phyloP scores from a whole-genome alignment of 2,329 filamentous ascomycete species.

The Aureobasidium sp. region DNA sequence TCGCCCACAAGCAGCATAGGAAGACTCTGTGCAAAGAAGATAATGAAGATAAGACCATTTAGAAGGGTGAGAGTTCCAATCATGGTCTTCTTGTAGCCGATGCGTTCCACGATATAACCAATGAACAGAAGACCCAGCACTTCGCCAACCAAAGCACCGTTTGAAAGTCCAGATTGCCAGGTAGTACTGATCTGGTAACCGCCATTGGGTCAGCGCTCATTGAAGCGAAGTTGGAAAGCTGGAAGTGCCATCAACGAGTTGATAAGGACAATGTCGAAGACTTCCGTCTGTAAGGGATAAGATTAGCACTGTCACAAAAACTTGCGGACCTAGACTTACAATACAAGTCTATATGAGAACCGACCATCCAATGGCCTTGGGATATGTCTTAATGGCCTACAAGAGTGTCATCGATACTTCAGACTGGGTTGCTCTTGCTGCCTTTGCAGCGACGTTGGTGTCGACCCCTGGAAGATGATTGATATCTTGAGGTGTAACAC shows the following conservation, averaged over 20 bases:
- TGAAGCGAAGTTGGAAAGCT: conserved; percentile 30
- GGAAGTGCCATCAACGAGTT: conserved; percentile 25
- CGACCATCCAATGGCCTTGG: conserved; percentile 30
- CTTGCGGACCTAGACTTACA: not conserved
- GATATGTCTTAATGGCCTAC: conserved; percentile 24
- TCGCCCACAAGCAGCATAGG: conserved; percentile 20
- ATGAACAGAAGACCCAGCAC: conserved; percentile 59
- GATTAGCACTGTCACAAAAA: not conserved
- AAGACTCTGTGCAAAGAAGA: conserved; percentile 32
- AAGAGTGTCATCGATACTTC: conserved; percentile 28
- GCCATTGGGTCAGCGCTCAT: conserved; percentile 27
- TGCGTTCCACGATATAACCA: conserved; percentile 51
- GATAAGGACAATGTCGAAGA: conserved; percentile 31
- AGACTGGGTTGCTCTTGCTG: conserved; percentile 20
- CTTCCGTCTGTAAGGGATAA: conserved; percentile 30
- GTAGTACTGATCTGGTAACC: conserved; percentile 42
- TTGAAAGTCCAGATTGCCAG: conserved; percentile 50
- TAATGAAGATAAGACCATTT: conserved; percentile 45
- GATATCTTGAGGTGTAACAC: conserved; percentile 14
- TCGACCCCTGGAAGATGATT: conserved; percentile 22
- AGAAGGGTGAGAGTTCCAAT: conserved; percentile 48
- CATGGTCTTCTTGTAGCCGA: conserved; percentile 41
- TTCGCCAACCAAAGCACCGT: conserved; percentile 52
- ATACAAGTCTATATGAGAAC: conserved; percentile 28
- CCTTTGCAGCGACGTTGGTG: conserved; percentile 19